Percentiles rank a stretch among this genome's conserved stretches.
Evolutionary conservation across 1,284 basidiomycete species (phyloP).

Genomic region (Afroboletus lepidellus): DNA sequence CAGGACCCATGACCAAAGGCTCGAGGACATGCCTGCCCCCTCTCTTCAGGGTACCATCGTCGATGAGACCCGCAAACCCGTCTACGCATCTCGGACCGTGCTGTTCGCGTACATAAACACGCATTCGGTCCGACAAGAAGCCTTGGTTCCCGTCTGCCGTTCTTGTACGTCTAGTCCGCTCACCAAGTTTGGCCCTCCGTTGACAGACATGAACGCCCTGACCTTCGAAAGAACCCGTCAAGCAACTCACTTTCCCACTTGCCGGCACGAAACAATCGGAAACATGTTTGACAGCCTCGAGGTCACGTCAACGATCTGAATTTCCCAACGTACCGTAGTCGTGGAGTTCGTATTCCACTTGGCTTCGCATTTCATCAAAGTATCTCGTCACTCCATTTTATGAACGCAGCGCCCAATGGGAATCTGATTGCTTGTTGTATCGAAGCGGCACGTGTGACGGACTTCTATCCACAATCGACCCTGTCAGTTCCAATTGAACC

Average conservation of each 20-base stretch:
- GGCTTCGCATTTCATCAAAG: neutral
- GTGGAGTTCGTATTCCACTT: neutral
- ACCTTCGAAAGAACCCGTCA: neutral
- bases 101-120: conserved; percentile 1
- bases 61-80: neutral
- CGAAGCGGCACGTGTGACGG: neutral
- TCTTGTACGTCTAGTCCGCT: conserved; percentile 7
- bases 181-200: neutral
- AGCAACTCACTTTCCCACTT: neutral
- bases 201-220: neutral
- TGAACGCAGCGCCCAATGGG: neutral
- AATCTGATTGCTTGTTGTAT: neutral
- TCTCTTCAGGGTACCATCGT: conserved; percentile 1
- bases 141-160: neutral
- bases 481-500: neutral
- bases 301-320: neutral
- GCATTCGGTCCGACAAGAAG: conserved; percentile 7
- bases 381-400: neutral
- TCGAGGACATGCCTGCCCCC: neutral
- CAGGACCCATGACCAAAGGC: neutral
- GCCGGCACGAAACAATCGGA: neutral
- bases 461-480: conserved; percentile 6
- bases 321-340: neutral
- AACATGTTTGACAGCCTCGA: neutral
- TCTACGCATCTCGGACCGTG: conserved; percentile 1